Conservation (phyloP, 2,329 filamentous ascomycete species). For the Colletotrichum gigasporum region DNA sequence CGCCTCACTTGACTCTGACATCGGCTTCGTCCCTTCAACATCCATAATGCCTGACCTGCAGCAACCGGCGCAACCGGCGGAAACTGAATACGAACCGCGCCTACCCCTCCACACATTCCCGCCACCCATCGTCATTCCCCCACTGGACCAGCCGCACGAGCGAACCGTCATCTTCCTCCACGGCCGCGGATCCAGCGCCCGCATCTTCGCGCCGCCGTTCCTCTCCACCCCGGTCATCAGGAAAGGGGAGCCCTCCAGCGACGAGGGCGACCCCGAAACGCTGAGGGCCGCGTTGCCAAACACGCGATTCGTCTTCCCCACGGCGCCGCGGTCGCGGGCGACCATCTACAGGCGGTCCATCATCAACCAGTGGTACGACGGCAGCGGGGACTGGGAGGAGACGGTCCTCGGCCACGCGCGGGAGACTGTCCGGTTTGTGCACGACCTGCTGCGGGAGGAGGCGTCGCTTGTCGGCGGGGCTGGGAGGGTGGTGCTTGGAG, state of each 20-base stretch:
- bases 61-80: neutral
- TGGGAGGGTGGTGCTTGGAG: constrained; percentile 54
- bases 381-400: constrained; percentile 46
- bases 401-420: constrained; percentile 40
- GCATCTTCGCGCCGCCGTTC: constrained; percentile 50
- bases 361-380: constrained; percentile 48
- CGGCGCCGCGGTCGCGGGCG: constrained; percentile 49
- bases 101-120: constrained; percentile 36
- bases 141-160: constrained; percentile 43
- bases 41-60: neutral
- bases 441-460: constrained; percentile 47
- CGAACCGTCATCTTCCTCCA: constrained; percentile 59
- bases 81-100: neutral
- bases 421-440: constrained; percentile 51
- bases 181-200: constrained; percentile 54
- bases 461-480: constrained; percentile 46
- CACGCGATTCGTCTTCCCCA: constrained; percentile 61
- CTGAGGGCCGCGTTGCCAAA: constrained; percentile 48
- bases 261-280: constrained; percentile 14
- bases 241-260: neutral
- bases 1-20: neutral
- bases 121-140: constrained; percentile 34
- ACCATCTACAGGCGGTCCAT: constrained; percentile 42
- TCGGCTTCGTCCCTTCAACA: neutral
- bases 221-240: constrained; percentile 42